A percentile compares a stretch with the other conserved stretches of the same genome.
phyloP scores from a whole-genome alignment of 192 early-diverging fungal species.

The Gaertneriomyces sp. region DNA sequence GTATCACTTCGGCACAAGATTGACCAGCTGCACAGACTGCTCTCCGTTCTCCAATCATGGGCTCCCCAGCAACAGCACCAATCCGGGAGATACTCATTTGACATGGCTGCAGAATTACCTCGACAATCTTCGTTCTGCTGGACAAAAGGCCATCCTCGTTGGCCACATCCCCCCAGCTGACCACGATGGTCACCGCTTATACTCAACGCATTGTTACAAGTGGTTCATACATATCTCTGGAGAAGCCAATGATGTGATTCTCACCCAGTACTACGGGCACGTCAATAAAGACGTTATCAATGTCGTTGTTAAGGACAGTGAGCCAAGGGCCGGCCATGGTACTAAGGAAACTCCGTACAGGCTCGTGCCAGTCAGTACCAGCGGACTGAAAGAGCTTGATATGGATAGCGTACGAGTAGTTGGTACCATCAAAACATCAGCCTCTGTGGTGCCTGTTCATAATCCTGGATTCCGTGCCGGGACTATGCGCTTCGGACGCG shows the following conservation, averaged over 20 bases:
- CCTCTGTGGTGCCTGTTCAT: conserved; percentile 47
- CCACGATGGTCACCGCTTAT: conserved; percentile 19
- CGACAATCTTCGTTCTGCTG: conserved; percentile 4
- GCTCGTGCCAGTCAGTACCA: conserved; percentile 31
- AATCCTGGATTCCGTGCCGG: conserved; percentile 44
- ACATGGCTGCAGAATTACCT: conserved; percentile 38
- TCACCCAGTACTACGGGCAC: conserved; percentile 47
- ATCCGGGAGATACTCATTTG: conserved; percentile 40
- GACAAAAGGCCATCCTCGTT: conserved; percentile 32
- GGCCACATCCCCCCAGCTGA: conserved; percentile 45
- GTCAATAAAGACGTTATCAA: conserved; percentile 45
- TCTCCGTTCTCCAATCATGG: conserved; percentile 2
- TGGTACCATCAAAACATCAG: conserved; percentile 29
- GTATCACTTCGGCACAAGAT: no score
- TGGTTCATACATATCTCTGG: conserved; percentile 40
- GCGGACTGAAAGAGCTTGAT: conserved; percentile 17
- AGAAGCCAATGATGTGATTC: conserved; percentile 45
- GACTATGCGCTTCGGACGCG: conserved; percentile 21
- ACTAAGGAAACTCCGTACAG: conserved; percentile 27
- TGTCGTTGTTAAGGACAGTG: background rate
- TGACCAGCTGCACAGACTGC: conserved; percentile 2
- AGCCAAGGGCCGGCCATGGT: background rate
- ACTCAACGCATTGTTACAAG: conserved; percentile 29
- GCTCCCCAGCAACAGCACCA: background rate
- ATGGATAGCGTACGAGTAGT: conserved; percentile 23